Evolutionary conservation across 2,329 filamentous ascomycete species (phyloP).

Genomic region (Fusarium albosuccineum): DNA sequence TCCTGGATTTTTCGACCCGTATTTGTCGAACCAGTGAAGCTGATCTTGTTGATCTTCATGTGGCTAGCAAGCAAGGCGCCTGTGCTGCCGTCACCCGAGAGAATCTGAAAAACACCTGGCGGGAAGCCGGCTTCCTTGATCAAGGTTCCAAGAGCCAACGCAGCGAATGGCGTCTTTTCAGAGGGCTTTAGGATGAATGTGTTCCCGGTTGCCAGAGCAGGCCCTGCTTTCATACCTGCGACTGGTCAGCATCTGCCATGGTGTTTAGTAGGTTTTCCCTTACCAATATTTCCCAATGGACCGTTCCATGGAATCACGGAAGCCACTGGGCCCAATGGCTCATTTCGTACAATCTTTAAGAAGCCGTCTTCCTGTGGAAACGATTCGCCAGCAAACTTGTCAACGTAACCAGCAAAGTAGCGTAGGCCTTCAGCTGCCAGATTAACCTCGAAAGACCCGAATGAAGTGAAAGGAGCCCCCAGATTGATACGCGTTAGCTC

Average conservation of each 20-base stretch:
- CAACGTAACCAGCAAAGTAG: conserved; percentile 44
- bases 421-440: conserved; percentile 53
- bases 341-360: conserved; percentile 33
- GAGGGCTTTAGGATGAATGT: conserved; percentile 59
- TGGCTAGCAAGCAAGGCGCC: conserved; percentile 28
- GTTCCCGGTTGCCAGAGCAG: conserved; percentile 59
- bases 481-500: conserved; percentile 60
- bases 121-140: conserved; percentile 59
- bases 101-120: conserved; percentile 57
- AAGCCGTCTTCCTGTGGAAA: conserved; percentile 43
- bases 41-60: conserved; percentile 64
- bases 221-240: conserved; percentile 54
- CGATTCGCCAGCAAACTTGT: conserved; percentile 43
- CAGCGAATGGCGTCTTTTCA: conserved; percentile 55
- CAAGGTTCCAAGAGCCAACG: conserved; percentile 52
- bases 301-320: conserved; percentile 58
- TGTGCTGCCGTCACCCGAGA: conserved; percentile 42
- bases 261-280: neutral
- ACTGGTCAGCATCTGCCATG: neutral
- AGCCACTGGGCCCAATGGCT: conserved; percentile 46
- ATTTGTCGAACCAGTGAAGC: conserved; percentile 77
- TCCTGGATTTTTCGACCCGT: conserved; percentile 76
- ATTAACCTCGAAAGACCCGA: conserved; percentile 59
- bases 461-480: conserved; percentile 58
- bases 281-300: conserved; percentile 52